Base-by-base conservation (phyloP, 345 rosid genomes). In the Turritis glabra region DNA sequence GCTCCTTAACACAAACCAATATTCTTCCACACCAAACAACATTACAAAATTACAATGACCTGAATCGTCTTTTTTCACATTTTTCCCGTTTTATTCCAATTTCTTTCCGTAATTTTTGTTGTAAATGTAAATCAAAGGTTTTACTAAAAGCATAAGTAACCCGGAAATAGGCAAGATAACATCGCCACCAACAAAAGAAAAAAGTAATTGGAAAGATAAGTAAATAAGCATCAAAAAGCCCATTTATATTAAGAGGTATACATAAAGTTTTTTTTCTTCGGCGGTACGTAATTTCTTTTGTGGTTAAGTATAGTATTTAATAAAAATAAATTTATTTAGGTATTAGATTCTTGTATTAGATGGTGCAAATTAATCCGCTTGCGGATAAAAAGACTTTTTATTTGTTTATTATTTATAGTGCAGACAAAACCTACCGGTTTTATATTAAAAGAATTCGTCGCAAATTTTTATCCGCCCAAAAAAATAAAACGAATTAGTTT, bases 1-100 rank as follows among this genome's bases (percentile, higher is more conserved):
- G 71, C 50, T 64, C 37, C 71, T 52, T 63, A 29, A 52, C 62
- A 19, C 19, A 72, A 47, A 33, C 21, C 26, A 61, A 26, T 37
- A 53, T 63, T 40, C 55, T 43, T 41, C 13, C 43, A 47, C 19
- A 48, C 59, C 68, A 60, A 60, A 50, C 5, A 38, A 60, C 9
- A 59, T 47, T 47, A 59, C 17, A 10, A 5, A 23, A 5, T 21
- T 48, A 4, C 60, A n/a, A 14, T 35, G 46, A 15, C 35, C 33
- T 19, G 32, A 14, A 48, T 33, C 21, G 58, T 50, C 10, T 4
- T 56, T 56, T 56, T n/a, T 53, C 8, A 53, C 61, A 0, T 38
- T 35, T 53, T 47, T 47, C 17, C 22, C 17, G 23, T 38, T 12
- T 53, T 26, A 22, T 52, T 17, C 17, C 22, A 11, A 22, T 50